phyloP scores from a whole-genome alignment of 2,329 filamentous ascomycete species.

The Fusarium circinatum region DNA sequence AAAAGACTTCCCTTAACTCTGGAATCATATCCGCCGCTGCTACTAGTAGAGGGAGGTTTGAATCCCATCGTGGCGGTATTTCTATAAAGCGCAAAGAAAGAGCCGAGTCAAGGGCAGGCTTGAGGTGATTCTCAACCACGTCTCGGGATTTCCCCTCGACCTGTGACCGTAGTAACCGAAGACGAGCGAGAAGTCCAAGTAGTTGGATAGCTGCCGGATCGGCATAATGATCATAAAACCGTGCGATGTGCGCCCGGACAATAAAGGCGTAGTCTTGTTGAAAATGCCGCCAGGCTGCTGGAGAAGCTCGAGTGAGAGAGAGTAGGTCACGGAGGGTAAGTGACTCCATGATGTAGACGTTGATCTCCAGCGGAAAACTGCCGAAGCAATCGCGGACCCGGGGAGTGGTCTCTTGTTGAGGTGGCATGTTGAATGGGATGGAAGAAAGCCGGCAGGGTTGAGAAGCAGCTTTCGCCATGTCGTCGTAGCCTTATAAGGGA shows the following conservation, averaged over 20 bases:
- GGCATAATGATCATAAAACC: background rate
- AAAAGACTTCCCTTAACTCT: accelerated
- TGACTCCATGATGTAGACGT: background rate
- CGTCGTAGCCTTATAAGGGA: background rate
- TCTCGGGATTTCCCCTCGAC: background rate
- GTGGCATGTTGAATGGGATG: background rate
- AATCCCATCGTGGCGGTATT: background rate
- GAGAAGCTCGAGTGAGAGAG: background rate
- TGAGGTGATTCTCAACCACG: background rate
- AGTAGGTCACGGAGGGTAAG: accelerated
- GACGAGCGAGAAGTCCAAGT: background rate
- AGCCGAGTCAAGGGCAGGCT: background rate
- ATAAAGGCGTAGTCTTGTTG: background rate
- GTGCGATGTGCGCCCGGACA: background rate
- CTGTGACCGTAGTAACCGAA: background rate
- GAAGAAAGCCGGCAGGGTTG: background rate
- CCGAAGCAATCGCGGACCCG: accelerated
- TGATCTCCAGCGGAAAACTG: background rate
- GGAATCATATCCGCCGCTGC: background rate
- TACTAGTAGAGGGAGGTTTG: background rate
- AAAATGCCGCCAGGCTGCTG: background rate
- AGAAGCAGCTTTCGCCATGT: background rate
- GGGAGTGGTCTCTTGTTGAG: background rate
- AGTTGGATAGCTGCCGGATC: background rate
- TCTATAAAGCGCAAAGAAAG: background rate